Percentiles rank a stretch among this genome's conserved stretches.
Evolutionary conservation across 163 green algal species (phyloP).

Genomic region (Volvox carteri): DNA sequence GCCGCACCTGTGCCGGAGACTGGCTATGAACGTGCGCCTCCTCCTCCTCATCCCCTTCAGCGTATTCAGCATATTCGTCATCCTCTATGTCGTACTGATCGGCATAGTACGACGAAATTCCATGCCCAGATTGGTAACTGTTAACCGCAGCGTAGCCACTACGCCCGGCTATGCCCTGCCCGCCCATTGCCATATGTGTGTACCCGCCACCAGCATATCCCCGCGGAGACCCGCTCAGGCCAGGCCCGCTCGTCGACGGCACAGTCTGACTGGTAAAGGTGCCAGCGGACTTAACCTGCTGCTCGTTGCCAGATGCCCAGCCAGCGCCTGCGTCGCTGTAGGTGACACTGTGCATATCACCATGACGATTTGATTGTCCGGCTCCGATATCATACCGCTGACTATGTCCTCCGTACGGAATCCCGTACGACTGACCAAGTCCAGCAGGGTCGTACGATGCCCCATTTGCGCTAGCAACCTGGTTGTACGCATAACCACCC

Average conservation of each 20-base stretch:
- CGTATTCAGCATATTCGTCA: constrained; percentile 2
- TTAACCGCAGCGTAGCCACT: background rate
- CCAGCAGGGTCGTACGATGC: constrained; percentile 7
- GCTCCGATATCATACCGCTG: background rate
- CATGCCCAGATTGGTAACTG: background rate
- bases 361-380: background rate
- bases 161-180: background rate
- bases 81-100: constrained; percentile 31
- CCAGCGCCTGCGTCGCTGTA: constrained; percentile 41
- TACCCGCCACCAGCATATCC: background rate
- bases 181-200: too few species aligned
- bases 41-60: constrained; percentile 20
- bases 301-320: constrained; percentile 17
- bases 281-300: background rate
- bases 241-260: background rate
- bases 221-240: background rate
- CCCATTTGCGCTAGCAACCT: background rate
- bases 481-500: constrained; percentile 6
- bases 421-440: background rate
- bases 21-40: background rate
- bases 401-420: background rate
- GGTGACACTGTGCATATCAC: background rate
- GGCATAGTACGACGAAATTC: background rate
- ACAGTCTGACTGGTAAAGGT: constrained; percentile 28
- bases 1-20: background rate